Conservation (phyloP, 2,329 filamentous ascomycete species). For the Trichoderma atroviride region DNA sequence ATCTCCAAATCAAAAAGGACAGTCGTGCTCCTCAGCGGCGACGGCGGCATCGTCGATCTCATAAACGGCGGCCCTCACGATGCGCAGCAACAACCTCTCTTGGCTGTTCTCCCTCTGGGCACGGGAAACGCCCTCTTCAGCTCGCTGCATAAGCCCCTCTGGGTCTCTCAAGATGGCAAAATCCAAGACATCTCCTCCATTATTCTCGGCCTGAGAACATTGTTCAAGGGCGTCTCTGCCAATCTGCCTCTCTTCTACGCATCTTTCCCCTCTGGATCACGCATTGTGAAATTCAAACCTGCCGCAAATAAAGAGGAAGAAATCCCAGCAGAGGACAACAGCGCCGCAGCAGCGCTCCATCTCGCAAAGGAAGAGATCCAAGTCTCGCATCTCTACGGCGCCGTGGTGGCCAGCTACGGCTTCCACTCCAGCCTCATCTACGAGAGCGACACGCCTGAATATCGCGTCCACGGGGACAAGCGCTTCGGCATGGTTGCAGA, state of each 20-base stretch:
- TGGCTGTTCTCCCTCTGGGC: conserved; percentile 62
- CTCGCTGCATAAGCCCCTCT: conserved; percentile 61
- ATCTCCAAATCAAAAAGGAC: conserved; percentile 42
- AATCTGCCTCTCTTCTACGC: conserved; percentile 66
- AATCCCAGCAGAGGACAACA: neutral
- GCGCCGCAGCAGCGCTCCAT: neutral
- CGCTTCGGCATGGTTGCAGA: conserved; percentile 85
- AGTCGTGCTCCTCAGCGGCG: conserved; percentile 80
- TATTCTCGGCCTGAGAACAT: conserved; percentile 56
- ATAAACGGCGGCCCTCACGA: conserved; percentile 61
- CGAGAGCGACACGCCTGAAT: conserved; percentile 83
- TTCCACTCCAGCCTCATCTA: conserved; percentile 87
- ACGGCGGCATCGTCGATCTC: conserved; percentile 83
- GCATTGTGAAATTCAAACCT: conserved; percentile 44
- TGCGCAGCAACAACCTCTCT: conserved; percentile 41
- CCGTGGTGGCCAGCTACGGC: conserved; percentile 87
- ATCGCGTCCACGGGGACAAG: conserved; percentile 74
- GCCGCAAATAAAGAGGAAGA: neutral
- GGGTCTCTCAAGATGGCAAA: conserved; percentile 39
- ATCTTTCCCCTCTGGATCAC: conserved; percentile 61
- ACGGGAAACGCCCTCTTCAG: conserved; percentile 68
- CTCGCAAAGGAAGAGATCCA: conserved; percentile 37
- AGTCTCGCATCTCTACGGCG: conserved; percentile 62
- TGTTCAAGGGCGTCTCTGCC: conserved; percentile 59
- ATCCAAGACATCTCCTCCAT: conserved; percentile 40